A percentile compares a stretch with the other conserved stretches of the same genome.
phyloP scores from a whole-genome alignment of 176 grass and related monocot species.

The Lolium perenne region DNA sequence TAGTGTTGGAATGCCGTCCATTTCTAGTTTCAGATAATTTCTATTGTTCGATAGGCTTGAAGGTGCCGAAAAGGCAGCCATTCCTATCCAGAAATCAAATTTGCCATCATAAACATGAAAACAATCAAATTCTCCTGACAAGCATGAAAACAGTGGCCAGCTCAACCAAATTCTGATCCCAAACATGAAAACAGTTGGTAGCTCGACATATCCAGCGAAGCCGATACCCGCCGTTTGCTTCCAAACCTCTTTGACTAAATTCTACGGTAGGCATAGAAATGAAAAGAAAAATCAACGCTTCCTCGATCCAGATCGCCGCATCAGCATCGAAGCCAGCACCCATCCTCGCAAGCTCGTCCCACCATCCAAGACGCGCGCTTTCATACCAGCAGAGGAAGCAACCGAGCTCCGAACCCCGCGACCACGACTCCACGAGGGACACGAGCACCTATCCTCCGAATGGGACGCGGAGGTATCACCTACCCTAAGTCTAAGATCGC shows the following conservation, averaged over 20 bases:
- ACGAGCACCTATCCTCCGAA: not conserved
- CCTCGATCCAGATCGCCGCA: constrained; percentile 20
- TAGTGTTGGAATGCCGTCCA: constrained; percentile 15
- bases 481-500: not conserved
- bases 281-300: not conserved
- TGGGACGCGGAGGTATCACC: not conserved
- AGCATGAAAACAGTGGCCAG: not conserved
- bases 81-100: not conserved
- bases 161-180: not conserved
- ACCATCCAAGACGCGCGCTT: not conserved
- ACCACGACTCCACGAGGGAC: not conserved
- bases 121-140: not conserved
- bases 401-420: not conserved
- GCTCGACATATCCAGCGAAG: too few relatives aligned
- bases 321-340: not conserved
- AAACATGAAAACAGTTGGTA: not conserved
- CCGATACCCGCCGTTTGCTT: not conserved
- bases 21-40: not conserved
- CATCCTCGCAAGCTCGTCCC: not conserved
- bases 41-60: not conserved
- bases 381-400: not conserved
- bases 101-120: not conserved
- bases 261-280: not conserved
- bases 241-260: not conserved
- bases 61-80: not conserved